phyloP scores from a whole-genome alignment of 768 basidiomycete species.

The Collybia mongolica region DNA sequence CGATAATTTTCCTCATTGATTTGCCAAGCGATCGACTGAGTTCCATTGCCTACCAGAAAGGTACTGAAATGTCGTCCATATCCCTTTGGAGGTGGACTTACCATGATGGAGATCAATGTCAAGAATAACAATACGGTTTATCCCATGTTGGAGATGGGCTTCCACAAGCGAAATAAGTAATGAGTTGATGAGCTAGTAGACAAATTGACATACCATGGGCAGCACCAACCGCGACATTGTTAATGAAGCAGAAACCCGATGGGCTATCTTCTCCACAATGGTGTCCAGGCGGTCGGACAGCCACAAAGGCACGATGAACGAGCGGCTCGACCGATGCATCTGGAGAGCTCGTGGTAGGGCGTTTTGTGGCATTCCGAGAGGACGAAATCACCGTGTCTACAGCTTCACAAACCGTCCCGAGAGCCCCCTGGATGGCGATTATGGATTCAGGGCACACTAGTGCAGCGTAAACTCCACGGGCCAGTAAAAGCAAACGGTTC shows the following conservation, averaged over 20 bases:
- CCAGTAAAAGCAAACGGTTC: constrained; percentile 4
- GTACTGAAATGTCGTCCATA: neutral
- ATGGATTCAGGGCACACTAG: constrained; percentile 79
- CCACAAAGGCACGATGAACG: constrained; percentile 67
- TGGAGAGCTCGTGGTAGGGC: neutral
- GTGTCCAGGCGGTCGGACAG: constrained; percentile 89
- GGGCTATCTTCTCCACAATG: constrained; percentile 92
- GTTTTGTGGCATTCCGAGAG: neutral
- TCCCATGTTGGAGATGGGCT: constrained; percentile 81
- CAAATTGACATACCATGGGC: constrained; percentile 68
- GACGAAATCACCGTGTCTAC: constrained; percentile 63
- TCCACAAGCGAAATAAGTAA: neutral
- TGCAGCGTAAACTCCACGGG: neutral
- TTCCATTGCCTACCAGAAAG: constrained; percentile 73
- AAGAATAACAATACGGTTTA: constrained; percentile 80
- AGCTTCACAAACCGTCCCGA: constrained; percentile 86
- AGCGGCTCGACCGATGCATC: constrained; percentile 8
- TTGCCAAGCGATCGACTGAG: constrained; percentile 88
- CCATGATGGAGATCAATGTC: constrained; percentile 95
- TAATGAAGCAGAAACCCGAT: constrained; percentile 93
- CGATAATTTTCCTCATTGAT: constrained; percentile 88
- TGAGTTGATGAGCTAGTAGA: neutral
- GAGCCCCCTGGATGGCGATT: constrained; percentile 75
- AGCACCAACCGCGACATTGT: constrained; percentile 88
- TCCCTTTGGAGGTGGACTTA: constrained; percentile 20